Evolutionary conservation across 768 basidiomycete species (phyloP), one percentile per base, ranked within the genome.

Genomic region (Russula griseocarnosa): DNA sequence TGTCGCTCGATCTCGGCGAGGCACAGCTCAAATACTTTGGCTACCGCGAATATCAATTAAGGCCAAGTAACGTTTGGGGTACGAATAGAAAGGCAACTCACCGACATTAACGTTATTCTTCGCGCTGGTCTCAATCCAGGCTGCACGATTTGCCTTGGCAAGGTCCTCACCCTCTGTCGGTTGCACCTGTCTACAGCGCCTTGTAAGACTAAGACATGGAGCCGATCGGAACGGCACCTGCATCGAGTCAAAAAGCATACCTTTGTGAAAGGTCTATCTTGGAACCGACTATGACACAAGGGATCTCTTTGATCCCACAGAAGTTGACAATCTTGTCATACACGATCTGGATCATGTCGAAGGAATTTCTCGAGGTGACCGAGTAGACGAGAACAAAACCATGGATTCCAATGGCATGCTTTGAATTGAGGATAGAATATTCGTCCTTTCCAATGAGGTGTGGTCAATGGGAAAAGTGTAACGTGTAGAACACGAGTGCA

Each of bases 351-450:
- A 98, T 83, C 92, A 98, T 97, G 70, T 98, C 88, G 79, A 97
- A 98, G 10, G 92, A 94, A 70, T 86, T 86, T 63, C 87, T 81
- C 22, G 90, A 92, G 5, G 92, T 83, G 75, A 98, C 93, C 3
- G 92, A 92, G 79, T 98, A 99, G 51, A 98, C 95, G 70, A 99
- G 86, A 71, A 99, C 84, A 74, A 91, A 99, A 72, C 96, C 96
- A 72, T 99, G 95, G 70, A 96, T 93, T 58, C 96, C 96, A 70
- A 98, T 92, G 46, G 94, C 94, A 72, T 98, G 92, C 74, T 94
- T 92, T 30, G 90, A 83, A 69, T 92, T 93, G 67, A 99, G 84
- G 62, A 95, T 91, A 22, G 93, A 90, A 78, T 91, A 98, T 75
- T 99, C 96, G 72, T 98, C 96, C 94, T 94, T 73, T 18, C 54